Conservation (phyloP, 2,329 filamentous ascomycete species). For the Microdochium bolleyi region DNA sequence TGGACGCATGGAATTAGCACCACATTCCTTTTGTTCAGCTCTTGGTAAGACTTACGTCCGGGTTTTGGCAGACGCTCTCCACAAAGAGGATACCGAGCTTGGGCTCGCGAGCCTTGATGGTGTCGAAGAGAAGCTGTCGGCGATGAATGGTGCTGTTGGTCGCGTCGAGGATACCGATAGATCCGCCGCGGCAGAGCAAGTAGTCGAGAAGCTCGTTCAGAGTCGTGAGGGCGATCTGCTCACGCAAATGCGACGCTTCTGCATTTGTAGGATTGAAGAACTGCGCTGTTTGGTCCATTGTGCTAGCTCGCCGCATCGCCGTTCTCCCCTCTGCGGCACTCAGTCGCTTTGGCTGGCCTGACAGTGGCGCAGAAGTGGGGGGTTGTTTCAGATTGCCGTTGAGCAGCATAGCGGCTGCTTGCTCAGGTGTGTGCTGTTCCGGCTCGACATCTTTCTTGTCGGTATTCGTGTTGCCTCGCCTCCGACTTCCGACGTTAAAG, state of each 20-base stretch:
- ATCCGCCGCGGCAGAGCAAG: constrained; percentile 71
- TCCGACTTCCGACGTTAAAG: constrained; percentile 93
- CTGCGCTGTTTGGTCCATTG: constrained; percentile 78
- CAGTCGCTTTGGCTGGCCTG: neutral
- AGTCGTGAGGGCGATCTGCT: constrained; percentile 88
- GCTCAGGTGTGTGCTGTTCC: constrained; percentile 34
- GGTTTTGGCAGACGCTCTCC: constrained; percentile 86
- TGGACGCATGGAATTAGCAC: neutral
- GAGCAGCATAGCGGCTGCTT: constrained; percentile 49
- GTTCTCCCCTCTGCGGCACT: constrained; percentile 17
- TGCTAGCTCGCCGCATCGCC: constrained; percentile 25
- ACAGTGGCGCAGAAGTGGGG: neutral
- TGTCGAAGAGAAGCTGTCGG: constrained; percentile 74
- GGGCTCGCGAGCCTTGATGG: constrained; percentile 74
- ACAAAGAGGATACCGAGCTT: constrained; percentile 89
- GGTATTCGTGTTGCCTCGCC: constrained; percentile 64
- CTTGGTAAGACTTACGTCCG: constrained; percentile 38
- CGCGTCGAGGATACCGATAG: constrained; percentile 91
- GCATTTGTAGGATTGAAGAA: constrained; percentile 93
- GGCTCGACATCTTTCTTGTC: constrained; percentile 21
- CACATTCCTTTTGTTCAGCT: neutral
- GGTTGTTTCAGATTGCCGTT: constrained; percentile 34
- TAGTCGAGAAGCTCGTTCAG: constrained; percentile 89
- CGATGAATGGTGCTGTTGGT: constrained; percentile 92
- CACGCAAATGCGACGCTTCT: constrained; percentile 72